These are phyloP conservation scores for Picocystis sp. DNA, from an alignment of 163 green algal genomes.

Conservation along the genomic window DNA sequence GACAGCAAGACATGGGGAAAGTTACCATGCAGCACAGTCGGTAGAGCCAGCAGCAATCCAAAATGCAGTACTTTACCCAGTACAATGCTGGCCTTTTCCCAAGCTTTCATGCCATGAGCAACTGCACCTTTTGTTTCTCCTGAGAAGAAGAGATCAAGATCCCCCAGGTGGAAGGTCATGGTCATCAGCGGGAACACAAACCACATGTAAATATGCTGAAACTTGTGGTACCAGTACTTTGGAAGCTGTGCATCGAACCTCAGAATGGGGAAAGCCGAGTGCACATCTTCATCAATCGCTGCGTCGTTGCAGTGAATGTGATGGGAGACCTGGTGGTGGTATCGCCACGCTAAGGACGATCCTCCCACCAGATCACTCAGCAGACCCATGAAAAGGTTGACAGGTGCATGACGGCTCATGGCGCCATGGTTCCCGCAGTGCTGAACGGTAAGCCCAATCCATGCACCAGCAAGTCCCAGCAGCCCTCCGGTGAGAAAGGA, in stretches of 20 bases:
- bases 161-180: slow-evolving; percentile 51
- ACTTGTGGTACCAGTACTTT: slow-evolving; percentile 47
- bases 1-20: slow-evolving; percentile 21
- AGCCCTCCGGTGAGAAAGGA: slow-evolving; percentile 35
- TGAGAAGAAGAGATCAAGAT: slow-evolving; percentile 35
- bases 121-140: slow-evolving; percentile 37
- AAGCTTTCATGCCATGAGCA: slow-evolving; percentile 39
- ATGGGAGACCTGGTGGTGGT: slow-evolving; percentile 70
- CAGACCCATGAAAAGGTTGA: slow-evolving; percentile 53
- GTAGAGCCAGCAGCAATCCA: slow-evolving; percentile 26
- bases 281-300: slow-evolving; percentile 60
- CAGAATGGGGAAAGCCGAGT: slow-evolving; percentile 49
- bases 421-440: slow-evolving; percentile 75
- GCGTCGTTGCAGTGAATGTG: slow-evolving; percentile 81
- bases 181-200: slow-evolving; percentile 49
- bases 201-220: slow-evolving; percentile 76
- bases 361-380: slow-evolving; percentile 53
- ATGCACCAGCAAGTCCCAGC: slow-evolving; percentile 42
- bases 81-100: slow-evolving; percentile 36
- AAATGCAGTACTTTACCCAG: slow-evolving; percentile 54
- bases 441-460: slow-evolving; percentile 57
- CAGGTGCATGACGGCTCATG: slow-evolving; percentile 44
- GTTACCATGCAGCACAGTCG: slow-evolving; percentile 28
- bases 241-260: slow-evolving; percentile 56
- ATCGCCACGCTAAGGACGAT: slow-evolving; percentile 59